Percentiles rank a stretch among this genome's conserved stretches.
Conservation (phyloP, 1,284 basidiomycete genomes). For the Ganoderma leucocontextum region DNA sequence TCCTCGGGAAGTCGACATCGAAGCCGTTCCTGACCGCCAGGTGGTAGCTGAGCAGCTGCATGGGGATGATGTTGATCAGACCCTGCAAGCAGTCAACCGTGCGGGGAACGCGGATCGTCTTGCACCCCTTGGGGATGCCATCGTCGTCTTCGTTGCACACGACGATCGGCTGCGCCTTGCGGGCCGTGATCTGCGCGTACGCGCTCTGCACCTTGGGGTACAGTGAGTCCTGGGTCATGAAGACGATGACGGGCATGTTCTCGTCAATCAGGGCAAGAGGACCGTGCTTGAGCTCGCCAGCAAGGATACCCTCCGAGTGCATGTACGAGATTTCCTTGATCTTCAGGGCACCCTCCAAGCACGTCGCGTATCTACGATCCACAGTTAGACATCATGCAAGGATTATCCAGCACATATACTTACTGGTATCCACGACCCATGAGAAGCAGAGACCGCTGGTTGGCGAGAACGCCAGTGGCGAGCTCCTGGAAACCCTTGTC, state of each 20-base stretch:
- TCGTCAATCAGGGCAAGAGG: conserved; percentile 98
- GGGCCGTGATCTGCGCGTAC: conserved; percentile 95
- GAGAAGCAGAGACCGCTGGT: conserved; percentile 90
- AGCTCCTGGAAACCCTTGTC: conserved; percentile 87
- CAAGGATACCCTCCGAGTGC: conserved; percentile 95
- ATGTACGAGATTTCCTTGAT: conserved; percentile 99
- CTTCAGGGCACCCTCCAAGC: conserved; percentile 98
- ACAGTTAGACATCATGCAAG: not conserved
- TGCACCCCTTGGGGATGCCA: conserved; percentile 76
- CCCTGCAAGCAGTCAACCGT: conserved; percentile 98
- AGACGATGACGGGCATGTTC: conserved; percentile 97
- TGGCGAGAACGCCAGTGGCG: conserved; percentile 79
- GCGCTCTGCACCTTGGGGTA: conserved; percentile 99
- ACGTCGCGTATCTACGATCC: conserved; percentile 81
- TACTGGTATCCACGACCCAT: conserved; percentile 99
- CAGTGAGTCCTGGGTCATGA: conserved; percentile 98
- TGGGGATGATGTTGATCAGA: conserved; percentile 94
- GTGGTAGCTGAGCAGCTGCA: conserved; percentile 97
- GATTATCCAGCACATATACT: conserved; percentile 40
- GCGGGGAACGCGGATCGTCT: conserved; percentile 92
- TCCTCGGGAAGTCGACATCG: conserved; percentile 98
- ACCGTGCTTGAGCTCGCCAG: conserved; percentile 98
- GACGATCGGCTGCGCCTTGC: conserved; percentile 96
- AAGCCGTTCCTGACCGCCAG: conserved; percentile 95
- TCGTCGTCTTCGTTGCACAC: conserved; percentile 96